Evolutionary conservation across 495 filamentous ascomycete genomes (phyloP).

Genomic region (Chlorociboria aeruginascens): DNA sequence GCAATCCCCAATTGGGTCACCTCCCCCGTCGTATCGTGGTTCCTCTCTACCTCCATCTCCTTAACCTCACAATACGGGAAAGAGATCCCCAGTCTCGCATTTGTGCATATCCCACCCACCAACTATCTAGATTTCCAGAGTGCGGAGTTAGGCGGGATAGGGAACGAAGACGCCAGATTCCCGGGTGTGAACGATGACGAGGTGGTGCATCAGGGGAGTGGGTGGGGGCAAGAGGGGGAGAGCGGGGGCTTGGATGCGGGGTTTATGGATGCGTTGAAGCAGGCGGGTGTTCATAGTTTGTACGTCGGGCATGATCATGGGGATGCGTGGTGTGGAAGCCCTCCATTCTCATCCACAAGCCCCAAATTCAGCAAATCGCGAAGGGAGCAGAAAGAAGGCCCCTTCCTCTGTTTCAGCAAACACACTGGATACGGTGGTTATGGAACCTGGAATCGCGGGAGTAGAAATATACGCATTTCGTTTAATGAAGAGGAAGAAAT

Average conservation of each 20-base stretch:
- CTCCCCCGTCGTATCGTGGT: conserved; percentile 47
- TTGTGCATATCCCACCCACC: conserved; percentile 59
- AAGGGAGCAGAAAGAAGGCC: conserved; percentile 4
- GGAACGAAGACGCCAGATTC: conserved; percentile 24
- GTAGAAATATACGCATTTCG: conserved; percentile 43
- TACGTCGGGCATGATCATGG: conserved; percentile 65
- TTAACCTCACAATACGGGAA: conserved; percentile 29
- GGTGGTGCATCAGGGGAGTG: no score
- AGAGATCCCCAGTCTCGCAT: conserved; percentile 50
- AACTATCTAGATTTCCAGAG: conserved; percentile 43
- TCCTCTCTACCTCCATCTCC: conserved; percentile 31
- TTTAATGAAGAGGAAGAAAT: conserved; percentile 23
- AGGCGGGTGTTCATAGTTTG: conserved; percentile 46
- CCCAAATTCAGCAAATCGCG: no score
- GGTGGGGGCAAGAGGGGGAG: no score
- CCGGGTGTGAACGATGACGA: conserved; percentile 58
- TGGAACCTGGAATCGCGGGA: conserved; percentile 48
- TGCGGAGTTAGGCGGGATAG: conserved; percentile 9
- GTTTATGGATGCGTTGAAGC: conserved; percentile 44
- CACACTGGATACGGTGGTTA: conserved; percentile 66
- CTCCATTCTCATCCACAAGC: no score
- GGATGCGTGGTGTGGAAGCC: conserved; percentile 47
- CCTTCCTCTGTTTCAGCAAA: conserved; percentile 55
- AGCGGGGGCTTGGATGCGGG: no score
- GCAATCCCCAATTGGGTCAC: conserved; percentile 34